phyloP scores from a whole-genome alignment of 306 rosid genomes.

The Cicer bijugum region DNA sequence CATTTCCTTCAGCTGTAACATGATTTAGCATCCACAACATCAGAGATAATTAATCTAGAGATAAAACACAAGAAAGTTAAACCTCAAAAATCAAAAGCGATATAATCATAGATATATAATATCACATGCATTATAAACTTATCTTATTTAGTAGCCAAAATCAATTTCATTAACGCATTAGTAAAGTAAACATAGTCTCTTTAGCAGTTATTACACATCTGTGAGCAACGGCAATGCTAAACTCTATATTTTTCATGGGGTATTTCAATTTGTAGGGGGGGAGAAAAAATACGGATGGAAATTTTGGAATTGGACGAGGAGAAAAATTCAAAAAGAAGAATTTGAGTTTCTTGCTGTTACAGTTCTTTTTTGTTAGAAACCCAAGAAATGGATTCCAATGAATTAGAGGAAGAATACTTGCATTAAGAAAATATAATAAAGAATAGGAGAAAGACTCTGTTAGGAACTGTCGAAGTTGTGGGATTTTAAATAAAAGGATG shows the following conservation, averaged over 20 bases:
- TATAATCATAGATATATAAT: constrained; percentile 16
- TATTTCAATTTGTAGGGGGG: background rate
- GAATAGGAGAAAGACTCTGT: too few relatives aligned
- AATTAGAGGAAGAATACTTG: too few relatives aligned
- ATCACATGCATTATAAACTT: background rate
- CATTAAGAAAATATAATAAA: too few relatives aligned
- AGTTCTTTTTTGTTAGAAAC: background rate
- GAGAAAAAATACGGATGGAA: background rate
- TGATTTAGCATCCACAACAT: constrained; percentile 45
- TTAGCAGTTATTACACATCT: background rate
- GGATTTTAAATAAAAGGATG: too few relatives aligned
- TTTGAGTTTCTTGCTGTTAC: background rate
- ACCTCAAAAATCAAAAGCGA: constrained; percentile 20
- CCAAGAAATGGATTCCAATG: too few relatives aligned
- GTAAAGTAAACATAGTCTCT: background rate
- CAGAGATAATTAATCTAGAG: constrained; percentile 37
- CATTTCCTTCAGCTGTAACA: constrained; percentile 75
- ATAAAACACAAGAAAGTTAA: constrained; percentile 33
- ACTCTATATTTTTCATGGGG: background rate
- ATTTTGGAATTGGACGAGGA: background rate
- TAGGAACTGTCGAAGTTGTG: too few relatives aligned
- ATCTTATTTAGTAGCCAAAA: background rate
- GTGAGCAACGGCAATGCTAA: background rate
- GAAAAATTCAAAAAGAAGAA: background rate
- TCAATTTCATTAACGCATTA: constrained; percentile 1